phyloP scores from a whole-genome alignment of 495 filamentous ascomycete species.

The Aspergillus biplanus region DNA sequence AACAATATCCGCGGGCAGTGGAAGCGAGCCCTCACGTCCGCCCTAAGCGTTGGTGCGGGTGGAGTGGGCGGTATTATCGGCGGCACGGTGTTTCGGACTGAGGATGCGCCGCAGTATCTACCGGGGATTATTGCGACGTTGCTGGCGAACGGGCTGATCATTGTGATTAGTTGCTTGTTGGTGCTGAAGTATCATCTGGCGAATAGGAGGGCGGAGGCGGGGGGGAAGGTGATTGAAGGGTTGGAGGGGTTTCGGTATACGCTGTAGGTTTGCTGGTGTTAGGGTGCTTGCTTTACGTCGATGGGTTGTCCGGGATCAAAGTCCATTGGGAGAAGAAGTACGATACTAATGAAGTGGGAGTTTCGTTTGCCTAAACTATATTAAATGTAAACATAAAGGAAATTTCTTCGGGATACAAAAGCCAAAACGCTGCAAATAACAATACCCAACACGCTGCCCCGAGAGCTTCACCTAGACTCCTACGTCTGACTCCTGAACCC shows the following conservation, averaged over 20 bases:
- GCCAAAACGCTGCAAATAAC: no score
- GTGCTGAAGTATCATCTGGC: slow-evolving; percentile 36
- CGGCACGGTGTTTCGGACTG: slow-evolving; percentile 52
- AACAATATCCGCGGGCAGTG: slow-evolving; percentile 64
- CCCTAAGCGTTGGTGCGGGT: slow-evolving; percentile 48
- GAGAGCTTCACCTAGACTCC: no score
- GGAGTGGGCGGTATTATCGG: slow-evolving; percentile 59
- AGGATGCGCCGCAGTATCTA: slow-evolving; percentile 53
- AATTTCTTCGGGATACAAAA: no score
- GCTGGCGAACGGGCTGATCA: slow-evolving; percentile 37
- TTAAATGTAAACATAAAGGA: no score
- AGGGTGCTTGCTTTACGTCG: no score
- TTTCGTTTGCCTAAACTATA: no score
- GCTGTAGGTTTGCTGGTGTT: not conserved
- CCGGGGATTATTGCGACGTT: slow-evolving; percentile 47
- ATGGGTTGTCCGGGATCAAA: no score
- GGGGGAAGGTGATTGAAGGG: slow-evolving; percentile 53
- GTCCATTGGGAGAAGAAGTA: no score
- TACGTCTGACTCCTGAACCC: no score
- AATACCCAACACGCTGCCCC: no score
- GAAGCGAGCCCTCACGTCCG: slow-evolving; percentile 59
- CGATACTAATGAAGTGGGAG: no score
- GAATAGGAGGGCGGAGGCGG: slow-evolving; percentile 49
- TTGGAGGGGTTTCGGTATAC: slow-evolving; percentile 36
- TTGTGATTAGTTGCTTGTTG: slow-evolving; percentile 31